A percentile compares a stretch with the other conserved stretches of the same genome.
These are phyloP conservation scores for Cladophialophora psammophila DNA, from an alignment of 2,329 filamentous ascomycete species.

Conservation along the genomic window DNA sequence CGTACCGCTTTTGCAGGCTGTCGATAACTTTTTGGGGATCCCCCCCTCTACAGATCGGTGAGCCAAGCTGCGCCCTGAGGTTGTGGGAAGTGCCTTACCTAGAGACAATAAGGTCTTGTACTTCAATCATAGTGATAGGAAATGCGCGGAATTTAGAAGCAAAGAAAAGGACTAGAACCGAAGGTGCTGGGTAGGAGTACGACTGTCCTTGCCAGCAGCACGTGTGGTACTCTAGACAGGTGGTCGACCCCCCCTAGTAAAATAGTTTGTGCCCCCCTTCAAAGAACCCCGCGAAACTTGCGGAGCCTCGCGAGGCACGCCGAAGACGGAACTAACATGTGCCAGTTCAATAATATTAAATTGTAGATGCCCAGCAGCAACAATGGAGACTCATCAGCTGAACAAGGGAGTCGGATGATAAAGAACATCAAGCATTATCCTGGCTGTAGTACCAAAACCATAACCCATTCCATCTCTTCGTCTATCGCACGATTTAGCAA, in stretches of 20 bases:
- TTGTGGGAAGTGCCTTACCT: conserved; percentile 44
- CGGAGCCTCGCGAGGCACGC: conserved; percentile 31
- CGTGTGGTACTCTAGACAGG: conserved; percentile 15
- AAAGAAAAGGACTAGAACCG: conserved; percentile 1
- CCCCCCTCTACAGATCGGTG: conserved; percentile 67
- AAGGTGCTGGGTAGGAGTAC: not conserved
- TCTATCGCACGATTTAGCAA: conserved; percentile 1
- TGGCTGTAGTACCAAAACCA: not conserved
- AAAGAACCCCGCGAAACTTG: conserved; percentile 6
- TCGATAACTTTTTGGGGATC: conserved; percentile 91
- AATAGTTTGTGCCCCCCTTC: conserved; percentile 14
- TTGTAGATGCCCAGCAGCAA: not conserved
- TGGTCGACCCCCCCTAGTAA: conserved; percentile 7
- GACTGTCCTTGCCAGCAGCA: conserved; percentile 4
- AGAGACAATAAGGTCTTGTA: conserved; percentile 80
- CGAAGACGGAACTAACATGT: not conserved
- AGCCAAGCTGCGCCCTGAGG: conserved; percentile 10
- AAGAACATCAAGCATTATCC: conserved; percentile 3
- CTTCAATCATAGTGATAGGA: conserved; percentile 69
- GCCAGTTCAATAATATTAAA: not conserved
- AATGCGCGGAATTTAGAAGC: not conserved
- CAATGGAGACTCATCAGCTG: not conserved
- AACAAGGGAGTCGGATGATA: not conserved
- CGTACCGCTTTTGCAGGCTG: conserved; percentile 83
- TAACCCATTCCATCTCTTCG: conserved; percentile 2